These are phyloP conservation scores for Thuja plicata DNA, from an alignment of 83 land plant species.

Conservation along the genomic window DNA sequence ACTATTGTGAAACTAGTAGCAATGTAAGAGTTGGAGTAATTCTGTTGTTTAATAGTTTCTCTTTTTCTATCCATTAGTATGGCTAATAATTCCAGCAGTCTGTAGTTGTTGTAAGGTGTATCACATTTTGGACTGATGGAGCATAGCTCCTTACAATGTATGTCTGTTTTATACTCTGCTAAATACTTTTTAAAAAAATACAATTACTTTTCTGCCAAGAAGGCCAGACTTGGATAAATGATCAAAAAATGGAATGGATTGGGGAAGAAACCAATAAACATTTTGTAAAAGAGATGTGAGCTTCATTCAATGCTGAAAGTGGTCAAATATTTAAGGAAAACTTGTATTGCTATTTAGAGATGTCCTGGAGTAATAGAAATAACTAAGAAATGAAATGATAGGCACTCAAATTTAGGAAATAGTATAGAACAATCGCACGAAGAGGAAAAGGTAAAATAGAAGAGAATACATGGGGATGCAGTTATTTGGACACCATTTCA, in stretches of 20 bases:
- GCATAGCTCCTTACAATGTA: too few species aligned
- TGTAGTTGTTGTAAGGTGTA: too few species aligned
- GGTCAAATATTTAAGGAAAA: background rate
- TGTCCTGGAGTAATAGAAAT: background rate
- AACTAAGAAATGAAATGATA: background rate
- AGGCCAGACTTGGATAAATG: background rate
- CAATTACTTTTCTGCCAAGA: background rate
- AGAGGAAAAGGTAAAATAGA: background rate
- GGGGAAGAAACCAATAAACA: background rate
- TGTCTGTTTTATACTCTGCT: too few species aligned
- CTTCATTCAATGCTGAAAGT: background rate
- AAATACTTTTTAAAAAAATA: background rate
- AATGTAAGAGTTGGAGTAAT: too few species aligned
- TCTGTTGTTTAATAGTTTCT: too few species aligned
- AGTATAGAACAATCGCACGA: background rate
- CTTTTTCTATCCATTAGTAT: too few species aligned
- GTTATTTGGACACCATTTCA: background rate
- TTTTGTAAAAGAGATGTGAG: background rate
- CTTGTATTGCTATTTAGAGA: background rate
- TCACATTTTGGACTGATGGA: too few species aligned
- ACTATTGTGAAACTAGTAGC: too few species aligned
- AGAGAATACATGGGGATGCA: too few species aligned
- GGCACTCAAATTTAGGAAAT: background rate
- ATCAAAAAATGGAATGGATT: background rate
- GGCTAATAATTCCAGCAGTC: too few species aligned